Evolutionary conservation across 73 alveolate species (phyloP).

Genomic region (Tetrahymena borealis): DNA sequence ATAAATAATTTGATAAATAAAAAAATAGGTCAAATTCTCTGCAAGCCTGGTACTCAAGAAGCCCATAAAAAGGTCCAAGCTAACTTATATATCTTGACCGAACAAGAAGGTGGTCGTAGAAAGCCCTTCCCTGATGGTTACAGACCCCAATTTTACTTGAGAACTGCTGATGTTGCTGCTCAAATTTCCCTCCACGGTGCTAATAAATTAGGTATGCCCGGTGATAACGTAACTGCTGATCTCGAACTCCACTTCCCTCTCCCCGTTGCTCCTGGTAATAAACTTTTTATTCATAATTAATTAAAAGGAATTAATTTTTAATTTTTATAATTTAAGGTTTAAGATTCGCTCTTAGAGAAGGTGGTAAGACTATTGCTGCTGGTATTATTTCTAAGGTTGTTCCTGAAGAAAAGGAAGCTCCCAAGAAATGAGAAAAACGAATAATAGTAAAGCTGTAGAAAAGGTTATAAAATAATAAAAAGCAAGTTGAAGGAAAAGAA

Average conservation of each 20-base stretch:
- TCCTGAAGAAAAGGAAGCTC: conserved; percentile 46
- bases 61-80: conserved; percentile 64
- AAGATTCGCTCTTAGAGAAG: conserved; percentile 94
- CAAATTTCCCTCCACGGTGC: conserved; percentile 54
- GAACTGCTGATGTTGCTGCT: conserved; percentile 85
- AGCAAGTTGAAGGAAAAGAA: conserved; percentile 1
- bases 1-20: not conserved
- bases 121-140: conserved; percentile 91
- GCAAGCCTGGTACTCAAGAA: conserved; percentile 59
- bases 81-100: conserved; percentile 75
- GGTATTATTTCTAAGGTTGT: conserved; percentile 67
- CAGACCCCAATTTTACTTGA: conserved; percentile 77
- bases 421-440: conserved; percentile 20
- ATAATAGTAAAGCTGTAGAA: conserved; percentile 21
- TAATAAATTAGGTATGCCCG: conserved; percentile 87
- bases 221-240: conserved; percentile 69
- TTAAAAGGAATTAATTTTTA: not conserved
- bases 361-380: conserved; percentile 81
- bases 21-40: conserved; percentile 54
- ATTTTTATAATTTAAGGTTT: conserved; percentile 26
- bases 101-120: conserved; percentile 94
- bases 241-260: conserved; percentile 66
- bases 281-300: not conserved
- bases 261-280: conserved; percentile 36
- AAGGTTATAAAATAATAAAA: not conserved